Base-by-base conservation (phyloP, 441 rosid genomes). In the Croton setiger region DNA sequence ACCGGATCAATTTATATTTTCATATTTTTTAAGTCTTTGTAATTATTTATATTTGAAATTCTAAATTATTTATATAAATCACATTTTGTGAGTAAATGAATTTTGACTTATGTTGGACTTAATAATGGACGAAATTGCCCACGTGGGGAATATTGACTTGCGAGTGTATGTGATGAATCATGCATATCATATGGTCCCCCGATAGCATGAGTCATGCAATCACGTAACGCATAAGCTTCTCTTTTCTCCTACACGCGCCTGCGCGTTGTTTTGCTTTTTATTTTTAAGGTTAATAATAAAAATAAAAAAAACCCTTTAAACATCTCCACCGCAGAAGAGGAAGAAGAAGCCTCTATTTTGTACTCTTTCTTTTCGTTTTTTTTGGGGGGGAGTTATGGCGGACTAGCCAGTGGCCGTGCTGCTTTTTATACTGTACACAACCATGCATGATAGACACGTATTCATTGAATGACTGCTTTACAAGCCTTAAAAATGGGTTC, bases 201-300 rank as follows among this genome's bases (percentile, higher is more conserved):
- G 64, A n/a, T 45, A 8, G 7, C 63, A 17, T n/a, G 45, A 67
- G 12, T 45, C 74, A 68, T 76, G 80, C 78, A 74, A 51, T 53
- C 79, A 76, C 83, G 80, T 72, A 72, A 33, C 54, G 47, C 71
- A 21, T 54, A 23, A 55, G 52, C 54, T 65, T n/a, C 31, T 6
- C 21, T 13, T 10, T 47, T 47, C n/a, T 47, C 4, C 4, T n/a
- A 31, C 69, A 49, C 70, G 72, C 66, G 62, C 72, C 39, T 51
- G 72, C 66, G 62, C 72, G 39, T 51, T 9, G 20, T 18, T 4
- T 56, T 57, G 18, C 36, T 27, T 27, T 27, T 10, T 14, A 7
- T 3, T 15, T 47, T 47, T 39, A 39, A 5, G 43, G 43, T 39
- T 39, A 7, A 39, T 4, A 39, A 39, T 4, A 39, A 39, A 27